Percentiles rank a stretch among this genome's conserved stretches.
phyloP scores from a whole-genome alignment of 1,284 basidiomycete species.

The Amylostereum areolatum region DNA sequence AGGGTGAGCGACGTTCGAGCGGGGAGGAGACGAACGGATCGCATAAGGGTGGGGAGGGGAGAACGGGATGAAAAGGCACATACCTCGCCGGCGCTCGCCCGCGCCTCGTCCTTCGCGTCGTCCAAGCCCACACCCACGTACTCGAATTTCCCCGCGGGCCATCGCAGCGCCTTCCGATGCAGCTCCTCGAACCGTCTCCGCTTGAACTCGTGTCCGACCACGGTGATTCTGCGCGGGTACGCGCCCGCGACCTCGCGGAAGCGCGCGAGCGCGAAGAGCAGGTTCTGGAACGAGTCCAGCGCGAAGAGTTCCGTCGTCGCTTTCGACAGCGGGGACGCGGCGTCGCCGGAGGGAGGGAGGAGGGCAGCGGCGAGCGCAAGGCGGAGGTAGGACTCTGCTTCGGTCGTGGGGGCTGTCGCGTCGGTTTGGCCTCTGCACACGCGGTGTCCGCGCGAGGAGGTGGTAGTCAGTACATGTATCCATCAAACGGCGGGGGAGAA shows the following conservation, averaged over 20 bases:
- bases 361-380: constrained; percentile 52
- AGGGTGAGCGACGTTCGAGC: neutral
- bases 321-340: constrained; percentile 25
- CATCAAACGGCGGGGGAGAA: constrained; percentile 7
- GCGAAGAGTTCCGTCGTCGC: constrained; percentile 86
- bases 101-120: constrained; percentile 36
- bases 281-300: constrained; percentile 89
- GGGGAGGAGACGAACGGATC: neutral
- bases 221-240: constrained; percentile 80
- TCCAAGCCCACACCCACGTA: constrained; percentile 80
- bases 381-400: constrained; percentile 84
- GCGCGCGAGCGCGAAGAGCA: constrained; percentile 87
- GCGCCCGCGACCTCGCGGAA: constrained; percentile 86
- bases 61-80: constrained; percentile 18
- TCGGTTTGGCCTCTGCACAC: constrained; percentile 79
- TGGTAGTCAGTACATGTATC: neutral
- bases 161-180: constrained; percentile 79
- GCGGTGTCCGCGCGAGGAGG: too few species aligned
- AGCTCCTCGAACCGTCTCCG: constrained; percentile 76
- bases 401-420: constrained; percentile 66
- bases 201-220: constrained; percentile 94
- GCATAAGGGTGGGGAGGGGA: neutral
- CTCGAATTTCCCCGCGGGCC: constrained; percentile 63
- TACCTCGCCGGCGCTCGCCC: constrained; percentile 74
- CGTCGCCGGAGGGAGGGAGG: constrained; percentile 24